A percentile compares a stretch with the other conserved stretches of the same genome.
These are phyloP conservation scores for Didymella lethalis DNA, from an alignment of 2,329 filamentous ascomycete species.

Conservation along the genomic window DNA sequence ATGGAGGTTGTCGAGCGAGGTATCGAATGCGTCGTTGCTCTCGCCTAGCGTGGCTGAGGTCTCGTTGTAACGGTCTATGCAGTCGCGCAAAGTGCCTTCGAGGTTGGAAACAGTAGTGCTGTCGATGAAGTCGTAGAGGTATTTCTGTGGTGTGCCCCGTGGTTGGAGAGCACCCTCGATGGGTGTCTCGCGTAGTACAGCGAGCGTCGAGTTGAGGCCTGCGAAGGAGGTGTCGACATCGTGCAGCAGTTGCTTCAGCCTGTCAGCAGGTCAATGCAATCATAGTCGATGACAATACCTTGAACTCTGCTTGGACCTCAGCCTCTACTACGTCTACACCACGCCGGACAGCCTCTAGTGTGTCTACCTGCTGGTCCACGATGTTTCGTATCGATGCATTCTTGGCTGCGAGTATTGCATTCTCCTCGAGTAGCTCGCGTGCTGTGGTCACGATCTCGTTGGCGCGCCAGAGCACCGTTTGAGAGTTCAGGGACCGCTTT, in stretches of 20 bases:
- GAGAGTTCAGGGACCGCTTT: constrained; percentile 85
- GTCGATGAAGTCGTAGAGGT: constrained; percentile 78
- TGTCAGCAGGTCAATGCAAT: constrained; percentile 15
- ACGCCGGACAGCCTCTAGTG: constrained; percentile 54
- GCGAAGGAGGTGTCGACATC: constrained; percentile 72
- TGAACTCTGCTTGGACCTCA: constrained; percentile 55
- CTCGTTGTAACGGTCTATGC: constrained; percentile 75
- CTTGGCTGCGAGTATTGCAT: constrained; percentile 70
- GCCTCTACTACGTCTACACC: constrained; percentile 54
- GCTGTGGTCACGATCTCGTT: constrained; percentile 84
- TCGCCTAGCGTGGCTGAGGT: constrained; percentile 65
- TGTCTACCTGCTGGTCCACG: constrained; percentile 55
- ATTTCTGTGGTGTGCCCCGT: constrained; percentile 59
- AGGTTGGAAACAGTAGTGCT: constrained; percentile 72
- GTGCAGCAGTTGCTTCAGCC: constrained; percentile 61
- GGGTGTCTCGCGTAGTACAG: constrained; percentile 67
- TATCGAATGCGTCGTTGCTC: constrained; percentile 73
- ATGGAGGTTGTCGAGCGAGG: constrained; percentile 64
- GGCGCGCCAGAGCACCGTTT: constrained; percentile 81
- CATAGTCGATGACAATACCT: constrained; percentile 31
- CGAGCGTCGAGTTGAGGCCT: constrained; percentile 71
- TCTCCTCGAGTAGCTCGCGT: constrained; percentile 78
- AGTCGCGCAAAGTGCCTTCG: constrained; percentile 71
- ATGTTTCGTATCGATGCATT: constrained; percentile 54
- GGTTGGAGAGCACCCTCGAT: constrained; percentile 72